Conservation (phyloP, 805 yeast species). For the Saccharomycopsis schoenii region DNA sequence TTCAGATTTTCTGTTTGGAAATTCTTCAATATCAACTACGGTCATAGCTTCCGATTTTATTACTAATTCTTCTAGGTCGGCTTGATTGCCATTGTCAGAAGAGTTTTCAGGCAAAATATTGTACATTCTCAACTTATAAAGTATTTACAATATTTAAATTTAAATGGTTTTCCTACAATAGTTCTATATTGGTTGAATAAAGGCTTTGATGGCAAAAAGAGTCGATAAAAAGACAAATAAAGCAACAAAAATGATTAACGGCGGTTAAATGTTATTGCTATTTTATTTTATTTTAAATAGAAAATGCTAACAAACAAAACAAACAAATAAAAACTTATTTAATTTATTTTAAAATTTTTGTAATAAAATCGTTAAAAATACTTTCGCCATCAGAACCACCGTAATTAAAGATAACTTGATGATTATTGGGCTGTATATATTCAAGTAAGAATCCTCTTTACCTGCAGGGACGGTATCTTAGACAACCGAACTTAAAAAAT, state of each 20-base stretch:
- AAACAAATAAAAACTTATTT: too few relatives aligned
- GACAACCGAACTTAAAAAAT: not conserved
- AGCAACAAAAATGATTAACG: not conserved
- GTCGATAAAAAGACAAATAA: too few relatives aligned
- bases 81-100: not conserved
- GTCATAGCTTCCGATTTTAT: not conserved
- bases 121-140: not conserved
- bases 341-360: too few relatives aligned
- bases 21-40: not conserved
- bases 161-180: too few relatives aligned
- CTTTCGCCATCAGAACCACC: not conserved
- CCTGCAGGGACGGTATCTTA: not conserved
- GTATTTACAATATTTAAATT: too few relatives aligned
- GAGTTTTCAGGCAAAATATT: not conserved
- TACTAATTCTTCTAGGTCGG: not conserved
- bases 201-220: too few relatives aligned
- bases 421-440: too few relatives aligned
- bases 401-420: too few relatives aligned
- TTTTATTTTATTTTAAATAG: too few relatives aligned
- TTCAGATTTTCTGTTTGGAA: not conserved
- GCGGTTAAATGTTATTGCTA: not conserved
- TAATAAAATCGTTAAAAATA: too few relatives aligned
- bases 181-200: too few relatives aligned
- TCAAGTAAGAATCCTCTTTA: not conserved
- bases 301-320: not conserved